Evolutionary conservation across 75 land plant genomes (phyloP), one percentile per base, ranked within the genome.

Genomic region (Picea glauca): DNA sequence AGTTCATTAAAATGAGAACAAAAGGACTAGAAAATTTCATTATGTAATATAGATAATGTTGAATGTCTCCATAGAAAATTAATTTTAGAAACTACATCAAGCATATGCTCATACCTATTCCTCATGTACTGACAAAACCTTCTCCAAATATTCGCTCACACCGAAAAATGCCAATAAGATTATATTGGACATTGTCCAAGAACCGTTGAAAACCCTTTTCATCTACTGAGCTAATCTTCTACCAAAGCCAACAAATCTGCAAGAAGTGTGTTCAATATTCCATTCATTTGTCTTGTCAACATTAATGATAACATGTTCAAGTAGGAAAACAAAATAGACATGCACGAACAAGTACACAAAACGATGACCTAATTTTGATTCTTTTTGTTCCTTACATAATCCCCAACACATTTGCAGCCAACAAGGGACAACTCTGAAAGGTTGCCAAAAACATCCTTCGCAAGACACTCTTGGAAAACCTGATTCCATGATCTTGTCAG

Each of bases 201-300:
- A 98, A 98, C 33, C 78, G 78, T 80, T 98, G 99, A 82, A 98
- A 98, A 15, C 84, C 91, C 78, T 79, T 90, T 13, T 90, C 94
- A 77, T 88, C 88, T 58, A 85, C 66, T 76, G 93, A 89, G 4
- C 38, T 58, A 5, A 92, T 88, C 66, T 98, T 98, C 81, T 95
- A 88, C 99, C 96, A 95, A 11, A 89, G 33, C 99, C 99, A 98
- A 85, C 98, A 95, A 66, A 98, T 93, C 99, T 97, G 87, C 74
- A 85, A 23, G 74, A 82, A 76, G 20, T 33, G 15, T 32, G 26
- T n/a, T 18, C 60, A 50, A 57, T n/a, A 54, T 21, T 26, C 32
- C n/a, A 75, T 26, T 75, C 77, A 54, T 14, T 57, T 21, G 6
- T 58, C 77, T 54, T 21, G 46, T 50, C 30, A 14, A 75, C 17